Evolutionary conservation across 1,284 basidiomycete species (phyloP).

Genomic region (Blastosporella zonata): DNA sequence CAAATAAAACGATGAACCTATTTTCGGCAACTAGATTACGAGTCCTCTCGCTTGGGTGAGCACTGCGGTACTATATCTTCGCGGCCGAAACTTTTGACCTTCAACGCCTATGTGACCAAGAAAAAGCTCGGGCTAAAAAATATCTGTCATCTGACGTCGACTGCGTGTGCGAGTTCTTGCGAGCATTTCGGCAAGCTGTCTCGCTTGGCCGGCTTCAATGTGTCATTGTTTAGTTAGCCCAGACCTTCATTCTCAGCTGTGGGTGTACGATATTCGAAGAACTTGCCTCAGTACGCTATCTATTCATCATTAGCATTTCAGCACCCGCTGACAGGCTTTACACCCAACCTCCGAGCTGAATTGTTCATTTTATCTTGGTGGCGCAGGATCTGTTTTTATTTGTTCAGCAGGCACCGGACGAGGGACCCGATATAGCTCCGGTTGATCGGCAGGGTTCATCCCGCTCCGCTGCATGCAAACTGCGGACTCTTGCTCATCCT

Average conservation of each 20-base stretch:
- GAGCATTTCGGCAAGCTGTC: background rate
- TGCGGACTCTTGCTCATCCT: background rate
- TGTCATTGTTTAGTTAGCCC: background rate
- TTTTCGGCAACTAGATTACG: background rate
- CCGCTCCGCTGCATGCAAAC: background rate
- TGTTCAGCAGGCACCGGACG: background rate
- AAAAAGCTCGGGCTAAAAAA: background rate
- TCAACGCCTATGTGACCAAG: background rate
- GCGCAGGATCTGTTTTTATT: slow-evolving; percentile 9
- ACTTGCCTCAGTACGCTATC: background rate
- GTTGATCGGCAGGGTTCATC: slow-evolving; percentile 8
- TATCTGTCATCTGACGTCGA: background rate
- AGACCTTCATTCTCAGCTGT: background rate
- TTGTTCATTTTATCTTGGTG: slow-evolving; percentile 9
- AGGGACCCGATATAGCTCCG: background rate
- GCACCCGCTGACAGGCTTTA: background rate
- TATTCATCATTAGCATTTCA: background rate
- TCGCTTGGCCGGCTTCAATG: background rate
- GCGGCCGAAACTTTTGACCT: too few relatives aligned
- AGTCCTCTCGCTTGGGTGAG: background rate
- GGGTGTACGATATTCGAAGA: background rate
- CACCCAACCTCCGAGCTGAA: background rate
- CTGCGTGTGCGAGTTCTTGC: too few relatives aligned
- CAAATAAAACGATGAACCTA: background rate
- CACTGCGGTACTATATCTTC: too few relatives aligned